Percentiles rank a stretch among this genome's conserved stretches.
Evolutionary conservation across 306 rosid species (phyloP).

Genomic region (Glycine soja): DNA sequence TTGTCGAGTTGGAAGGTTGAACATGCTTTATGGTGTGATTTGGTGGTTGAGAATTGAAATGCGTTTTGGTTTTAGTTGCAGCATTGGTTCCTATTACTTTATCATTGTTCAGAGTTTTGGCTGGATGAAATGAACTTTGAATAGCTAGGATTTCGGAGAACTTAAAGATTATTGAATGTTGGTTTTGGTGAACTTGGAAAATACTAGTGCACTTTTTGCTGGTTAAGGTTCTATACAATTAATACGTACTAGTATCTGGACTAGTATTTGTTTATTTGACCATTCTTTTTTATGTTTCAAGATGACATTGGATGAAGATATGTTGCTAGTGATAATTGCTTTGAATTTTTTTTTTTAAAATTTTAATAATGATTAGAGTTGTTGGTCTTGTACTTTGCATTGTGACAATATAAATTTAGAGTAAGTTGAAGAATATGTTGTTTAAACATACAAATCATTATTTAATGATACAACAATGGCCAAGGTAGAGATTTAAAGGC

Average conservation of each 20-base stretch:
- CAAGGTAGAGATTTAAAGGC: neutral
- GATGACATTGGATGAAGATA: slow-evolving; percentile 17
- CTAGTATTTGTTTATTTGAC: slow-evolving; percentile 11
- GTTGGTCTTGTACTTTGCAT: slow-evolving; percentile 24
- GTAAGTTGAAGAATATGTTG: slow-evolving; percentile 25
- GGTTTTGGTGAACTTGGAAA: slow-evolving; percentile 12
- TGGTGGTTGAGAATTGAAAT: slow-evolving; percentile 28
- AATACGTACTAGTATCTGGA: slow-evolving; percentile 6
- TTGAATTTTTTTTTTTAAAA: neutral
- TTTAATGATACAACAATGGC: neutral
- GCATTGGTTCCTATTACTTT: slow-evolving; percentile 16
- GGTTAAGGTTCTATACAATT: slow-evolving; percentile 14
- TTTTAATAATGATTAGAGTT: slow-evolving; percentile 13
- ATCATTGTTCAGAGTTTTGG: neutral
- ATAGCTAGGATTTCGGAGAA: slow-evolving; percentile 4
- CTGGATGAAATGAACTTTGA: slow-evolving; percentile 19
- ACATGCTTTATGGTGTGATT: slow-evolving; percentile 6
- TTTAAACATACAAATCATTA: neutral
- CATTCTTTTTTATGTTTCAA: slow-evolving; percentile 7
- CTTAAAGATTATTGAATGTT: slow-evolving; percentile 1
- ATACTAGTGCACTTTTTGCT: neutral
- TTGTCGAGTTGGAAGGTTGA: neutral
- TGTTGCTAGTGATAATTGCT: slow-evolving; percentile 29
- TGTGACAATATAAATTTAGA: slow-evolving; percentile 28
- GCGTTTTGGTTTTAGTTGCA: slow-evolving; percentile 5